These are phyloP conservation scores for Didymella sp. DNA, from an alignment of 2,329 filamentous ascomycete genomes.

Conservation along the genomic window DNA sequence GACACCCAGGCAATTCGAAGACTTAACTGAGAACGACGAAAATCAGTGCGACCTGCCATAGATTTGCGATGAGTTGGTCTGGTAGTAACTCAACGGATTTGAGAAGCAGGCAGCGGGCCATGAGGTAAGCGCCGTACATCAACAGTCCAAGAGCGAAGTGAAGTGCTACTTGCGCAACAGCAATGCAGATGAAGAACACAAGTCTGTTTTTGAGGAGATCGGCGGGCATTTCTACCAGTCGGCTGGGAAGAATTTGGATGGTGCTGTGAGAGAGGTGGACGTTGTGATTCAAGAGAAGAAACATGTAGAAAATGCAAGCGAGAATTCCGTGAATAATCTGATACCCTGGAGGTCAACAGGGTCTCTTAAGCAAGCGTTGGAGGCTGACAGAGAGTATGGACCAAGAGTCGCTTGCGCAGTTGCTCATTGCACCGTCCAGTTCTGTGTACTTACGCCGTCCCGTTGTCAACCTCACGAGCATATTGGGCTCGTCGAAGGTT, in stretches of 20 bases:
- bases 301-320: background rate
- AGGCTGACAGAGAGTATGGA: background rate
- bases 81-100: background rate
- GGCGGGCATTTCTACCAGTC: background rate
- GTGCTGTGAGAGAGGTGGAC: background rate
- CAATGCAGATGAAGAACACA: background rate
- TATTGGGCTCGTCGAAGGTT: constrained; percentile 45
- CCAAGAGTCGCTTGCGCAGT: background rate
- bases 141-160: background rate
- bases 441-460: background rate
- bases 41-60: background rate
- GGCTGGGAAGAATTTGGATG: background rate
- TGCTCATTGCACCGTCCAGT: background rate
- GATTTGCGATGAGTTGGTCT: background rate
- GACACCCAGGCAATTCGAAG: no score
- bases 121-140: background rate
- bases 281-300: background rate
- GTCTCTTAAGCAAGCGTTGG: background rate
- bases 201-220: background rate
- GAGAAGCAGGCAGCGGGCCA: background rate
- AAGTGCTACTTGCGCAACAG: background rate
- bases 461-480: constrained; percentile 30
- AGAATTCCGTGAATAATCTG: background rate
- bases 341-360: background rate
- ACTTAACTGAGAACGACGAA: background rate